Base-by-base conservation (phyloP, 2,329 filamentous ascomycete species). In the Ophidiomyces ophidiicola region DNA sequence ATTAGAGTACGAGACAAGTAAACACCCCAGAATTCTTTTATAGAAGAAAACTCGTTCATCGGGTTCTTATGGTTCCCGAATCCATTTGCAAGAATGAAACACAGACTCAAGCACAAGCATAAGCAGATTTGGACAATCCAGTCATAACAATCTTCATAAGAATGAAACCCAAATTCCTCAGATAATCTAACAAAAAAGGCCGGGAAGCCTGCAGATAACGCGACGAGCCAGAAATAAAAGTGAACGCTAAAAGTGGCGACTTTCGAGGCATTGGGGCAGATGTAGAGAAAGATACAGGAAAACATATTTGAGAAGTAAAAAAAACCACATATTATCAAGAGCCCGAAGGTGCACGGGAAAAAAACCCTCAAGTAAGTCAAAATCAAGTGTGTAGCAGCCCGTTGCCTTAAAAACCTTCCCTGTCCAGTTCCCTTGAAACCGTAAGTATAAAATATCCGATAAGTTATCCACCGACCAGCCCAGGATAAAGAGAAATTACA, bases 21-120 rank as follows among this genome's bases (percentile, higher is more conserved):
- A n/a, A n/a, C n/a, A n/a, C n/a, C n/a, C n/a, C n/a, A 31, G 5
- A 6, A 31, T 15, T 5, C 6, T 17, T 31, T 12, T 17, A 12
- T 18, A 17, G 6, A 35, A 36, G 33, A 17, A 36, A 17, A 36
- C 20, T 36, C 33, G 33, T 36, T 36, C 23, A 26, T 28, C 5
- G 14, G 28, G 18, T 24, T 36, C 20, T 36, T 36, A 28, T 15
- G 21, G 28, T 28, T 36, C 21, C 21, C 33, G 23, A 35, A 35
- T 15, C 32, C 18, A 35, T 12, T 5, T n/a, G n/a, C 26, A 25
- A 17, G 6, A 35, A 35, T 7, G 8, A 8, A n/a, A 12, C 32
- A 17, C 20, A 35, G 21, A 20, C 29, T 11, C 32, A 17, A 24
- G 4, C 4, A 17, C 14, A n/a, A 28, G 11, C 25, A 3, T 10